Evolutionary conservation across 2,329 filamentous ascomycete species (phyloP).

Genomic region (Venturia effusa): DNA sequence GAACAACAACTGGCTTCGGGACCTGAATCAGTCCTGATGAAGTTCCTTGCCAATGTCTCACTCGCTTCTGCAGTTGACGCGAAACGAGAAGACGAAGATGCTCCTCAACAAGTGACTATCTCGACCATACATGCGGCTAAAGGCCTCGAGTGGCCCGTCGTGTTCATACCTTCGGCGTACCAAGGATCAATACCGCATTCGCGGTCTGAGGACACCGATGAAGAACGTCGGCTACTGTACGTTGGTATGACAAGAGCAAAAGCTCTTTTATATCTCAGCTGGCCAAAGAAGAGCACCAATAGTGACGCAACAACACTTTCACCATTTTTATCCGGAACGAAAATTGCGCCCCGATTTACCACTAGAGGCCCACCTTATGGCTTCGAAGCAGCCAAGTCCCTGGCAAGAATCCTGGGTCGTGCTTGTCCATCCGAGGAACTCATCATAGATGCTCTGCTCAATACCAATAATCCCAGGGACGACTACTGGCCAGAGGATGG

Average conservation of each 20-base stretch:
- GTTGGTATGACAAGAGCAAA: conserved; percentile 96
- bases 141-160: conserved; percentile 89
- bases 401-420: conserved; percentile 62
- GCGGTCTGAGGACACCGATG: conserved; percentile 71
- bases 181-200: conserved; percentile 85
- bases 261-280: conserved; percentile 74
- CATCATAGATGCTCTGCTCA: conserved; percentile 17
- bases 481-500: conserved; percentile 24
- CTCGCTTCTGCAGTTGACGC: conserved; percentile 67
- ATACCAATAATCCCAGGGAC: conserved; percentile 24
- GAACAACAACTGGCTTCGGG: conserved; percentile 44
- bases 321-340: conserved; percentile 52
- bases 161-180: conserved; percentile 86
- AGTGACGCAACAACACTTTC: conserved; percentile 55
- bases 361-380: conserved; percentile 61
- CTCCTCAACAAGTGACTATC: conserved; percentile 55
- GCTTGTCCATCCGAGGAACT: conserved; percentile 39
- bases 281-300: conserved; percentile 56
- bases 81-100: conserved; percentile 47
- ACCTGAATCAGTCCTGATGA: conserved; percentile 55
- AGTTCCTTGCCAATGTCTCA: conserved; percentile 82
- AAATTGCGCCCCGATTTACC: conserved; percentile 42
- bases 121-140: conserved; percentile 96
- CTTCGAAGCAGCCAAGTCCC: conserved; percentile 48
- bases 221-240: conserved; percentile 82